A percentile compares a stretch with the other conserved stretches of the same genome.
phyloP scores from a whole-genome alignment of 169 alveolate genomes.

The Fabrea salina region DNA sequence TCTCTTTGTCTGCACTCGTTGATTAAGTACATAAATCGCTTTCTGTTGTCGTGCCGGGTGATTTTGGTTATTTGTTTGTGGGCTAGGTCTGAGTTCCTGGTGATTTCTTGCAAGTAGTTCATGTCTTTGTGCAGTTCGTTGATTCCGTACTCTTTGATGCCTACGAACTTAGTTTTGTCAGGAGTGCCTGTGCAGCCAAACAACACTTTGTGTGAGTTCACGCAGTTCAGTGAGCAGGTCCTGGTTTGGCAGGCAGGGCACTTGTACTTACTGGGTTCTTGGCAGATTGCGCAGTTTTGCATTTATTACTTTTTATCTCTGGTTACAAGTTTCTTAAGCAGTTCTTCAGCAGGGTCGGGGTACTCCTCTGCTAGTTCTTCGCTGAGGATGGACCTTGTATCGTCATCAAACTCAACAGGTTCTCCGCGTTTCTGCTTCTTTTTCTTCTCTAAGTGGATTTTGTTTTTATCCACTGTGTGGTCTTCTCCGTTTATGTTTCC shows the following conservation, averaged over 20 bases:
- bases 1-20: background rate
- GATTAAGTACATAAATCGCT: background rate
- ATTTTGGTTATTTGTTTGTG: background rate
- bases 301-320: conserved; percentile 17
- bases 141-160: background rate
- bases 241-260: conserved; percentile 40
- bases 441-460: conserved; percentile 27
- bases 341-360: conserved; percentile 30
- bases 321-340: background rate
- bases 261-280: conserved; percentile 31
- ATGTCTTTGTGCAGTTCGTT: background rate
- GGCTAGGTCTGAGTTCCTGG: background rate
- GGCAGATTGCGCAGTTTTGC: background rate
- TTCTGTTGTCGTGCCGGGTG: background rate
- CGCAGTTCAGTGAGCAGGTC: conserved; percentile 43
- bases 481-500: conserved; percentile 23
- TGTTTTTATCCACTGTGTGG: conserved; percentile 13
- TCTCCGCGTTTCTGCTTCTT: conserved; percentile 22
- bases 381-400: conserved; percentile 16
- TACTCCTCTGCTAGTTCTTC: conserved; percentile 25
- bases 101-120: background rate
- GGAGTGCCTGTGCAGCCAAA: background rate
- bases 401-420: conserved; percentile 16
- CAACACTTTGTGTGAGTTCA: conserved; percentile 24
- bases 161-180: background rate